Percentiles rank a stretch among this genome's conserved stretches.
Evolutionary conservation across 2,329 filamentous ascomycete genomes (phyloP).

Genomic region (Thielaviopsis cerberus): DNA sequence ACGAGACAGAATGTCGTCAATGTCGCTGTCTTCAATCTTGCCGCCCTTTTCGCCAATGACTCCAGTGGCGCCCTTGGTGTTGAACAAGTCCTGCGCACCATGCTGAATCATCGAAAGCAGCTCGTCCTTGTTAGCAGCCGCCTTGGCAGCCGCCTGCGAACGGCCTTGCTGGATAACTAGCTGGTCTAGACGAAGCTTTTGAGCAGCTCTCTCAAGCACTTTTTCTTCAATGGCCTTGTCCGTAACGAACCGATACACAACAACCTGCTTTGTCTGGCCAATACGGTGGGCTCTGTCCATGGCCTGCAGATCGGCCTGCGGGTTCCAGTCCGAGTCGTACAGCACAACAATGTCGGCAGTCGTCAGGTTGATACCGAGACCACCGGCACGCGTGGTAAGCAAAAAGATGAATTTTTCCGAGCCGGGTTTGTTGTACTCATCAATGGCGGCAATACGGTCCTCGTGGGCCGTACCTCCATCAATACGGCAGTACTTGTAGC

Average conservation of each 20-base stretch:
- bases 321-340: constrained; percentile 98
- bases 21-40: constrained; percentile 68
- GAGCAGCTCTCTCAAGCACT: constrained; percentile 84
- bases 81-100: constrained; percentile 87
- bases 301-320: constrained; percentile 90
- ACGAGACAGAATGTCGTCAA: constrained; percentile 69
- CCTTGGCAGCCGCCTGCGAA: constrained; percentile 75
- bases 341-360: constrained; percentile 88
- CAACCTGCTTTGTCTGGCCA: constrained; percentile 92
- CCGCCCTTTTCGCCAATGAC: constrained; percentile 37
- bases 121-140: constrained; percentile 87
- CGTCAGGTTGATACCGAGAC: constrained; percentile 90
- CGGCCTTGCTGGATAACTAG: constrained; percentile 96
- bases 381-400: constrained; percentile 85
- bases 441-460: constrained; percentile 90
- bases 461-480: constrained; percentile 94
- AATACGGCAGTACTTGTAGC: constrained; percentile 91
- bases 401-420: constrained; percentile 96
- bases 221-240: constrained; percentile 98
- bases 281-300: constrained; percentile 99
- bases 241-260: constrained; percentile 91
- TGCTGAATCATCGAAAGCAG: constrained; percentile 97
- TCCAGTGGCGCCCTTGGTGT: constrained; percentile 48
- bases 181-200: constrained; percentile 90
- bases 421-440: constrained; percentile 90